These are phyloP conservation scores for Aspergillus proliferans DNA, from an alignment of 2,329 filamentous ascomycete species.

Conservation along the genomic window DNA sequence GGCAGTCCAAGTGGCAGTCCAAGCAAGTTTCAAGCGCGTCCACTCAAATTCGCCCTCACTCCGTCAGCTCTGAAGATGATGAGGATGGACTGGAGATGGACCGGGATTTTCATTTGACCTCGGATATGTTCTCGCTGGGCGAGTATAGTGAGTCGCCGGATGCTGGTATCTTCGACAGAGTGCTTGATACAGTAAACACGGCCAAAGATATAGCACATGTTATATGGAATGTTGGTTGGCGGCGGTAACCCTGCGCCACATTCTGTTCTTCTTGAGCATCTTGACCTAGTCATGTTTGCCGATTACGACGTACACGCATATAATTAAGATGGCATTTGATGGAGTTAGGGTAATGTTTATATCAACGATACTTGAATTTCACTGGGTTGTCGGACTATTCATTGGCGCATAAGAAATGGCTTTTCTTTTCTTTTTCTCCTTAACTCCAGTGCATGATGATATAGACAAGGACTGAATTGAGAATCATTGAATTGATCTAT, in stretches of 20 bases:
- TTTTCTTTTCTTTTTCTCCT: background rate
- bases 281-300: background rate
- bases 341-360: background rate
- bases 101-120: constrained; percentile 68
- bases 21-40: constrained; percentile 11
- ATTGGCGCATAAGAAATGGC: background rate
- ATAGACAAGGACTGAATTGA: too few relatives aligned
- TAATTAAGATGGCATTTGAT: background rate
- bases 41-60: constrained; percentile 24
- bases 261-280: background rate
- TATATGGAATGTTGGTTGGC: constrained; percentile 62
- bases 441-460: background rate
- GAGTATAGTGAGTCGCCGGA: constrained; percentile 63
- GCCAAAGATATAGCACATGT: constrained; percentile 60
- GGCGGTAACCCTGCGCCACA: constrained; percentile 34
- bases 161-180: constrained; percentile 65
- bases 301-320: background rate
- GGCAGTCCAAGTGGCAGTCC: constrained; percentile 43
- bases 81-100: constrained; percentile 50
- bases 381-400: background rate
- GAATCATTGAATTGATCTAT: too few relatives aligned
- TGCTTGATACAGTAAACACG: constrained; percentile 70
- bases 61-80: constrained; percentile 37
- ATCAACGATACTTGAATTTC: background rate
- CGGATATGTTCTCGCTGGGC: constrained; percentile 87